These are phyloP conservation scores for Cryptosporidium ubiquitum DNA, from an alignment of 169 alveolate species.

Conservation along the genomic window DNA sequence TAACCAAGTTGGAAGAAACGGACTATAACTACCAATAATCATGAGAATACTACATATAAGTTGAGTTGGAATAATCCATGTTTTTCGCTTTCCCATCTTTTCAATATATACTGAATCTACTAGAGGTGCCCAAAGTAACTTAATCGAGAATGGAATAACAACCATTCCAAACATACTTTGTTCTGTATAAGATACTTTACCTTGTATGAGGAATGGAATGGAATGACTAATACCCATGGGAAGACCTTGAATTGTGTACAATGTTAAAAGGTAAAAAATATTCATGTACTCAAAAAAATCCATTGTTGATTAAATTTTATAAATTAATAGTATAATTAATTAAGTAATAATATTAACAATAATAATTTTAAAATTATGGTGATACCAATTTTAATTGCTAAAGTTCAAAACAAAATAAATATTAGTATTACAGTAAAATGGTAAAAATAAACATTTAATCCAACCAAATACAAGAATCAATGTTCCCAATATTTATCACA, in stretches of 20 bases:
- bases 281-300: slow-evolving; percentile 68
- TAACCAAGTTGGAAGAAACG: slow-evolving; percentile 51
- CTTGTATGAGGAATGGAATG: slow-evolving; percentile 85
- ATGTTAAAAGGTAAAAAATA: slow-evolving; percentile 70
- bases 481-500: background rate
- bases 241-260: slow-evolving; percentile 82
- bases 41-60: slow-evolving; percentile 75
- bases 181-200: slow-evolving; percentile 83
- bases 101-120: slow-evolving; percentile 87
- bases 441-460: background rate
- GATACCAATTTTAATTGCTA: background rate
- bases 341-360: background rate
- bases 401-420: background rate
- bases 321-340: background rate
- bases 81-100: slow-evolving; percentile 89
- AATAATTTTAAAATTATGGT: background rate
- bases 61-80: slow-evolving; percentile 93
- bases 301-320: background rate
- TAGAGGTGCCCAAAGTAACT: slow-evolving; percentile 94
- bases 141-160: slow-evolving; percentile 83
- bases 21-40: slow-evolving; percentile 71
- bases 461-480: background rate
- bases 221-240: slow-evolving; percentile 87
- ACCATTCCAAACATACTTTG: slow-evolving; percentile 80
- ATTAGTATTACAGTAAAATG: too few relatives aligned